Evolutionary conservation across 78 protist genomes (phyloP), one percentile per base, ranked within the genome.

Genomic region (Corallochytrium limacisporum): DNA sequence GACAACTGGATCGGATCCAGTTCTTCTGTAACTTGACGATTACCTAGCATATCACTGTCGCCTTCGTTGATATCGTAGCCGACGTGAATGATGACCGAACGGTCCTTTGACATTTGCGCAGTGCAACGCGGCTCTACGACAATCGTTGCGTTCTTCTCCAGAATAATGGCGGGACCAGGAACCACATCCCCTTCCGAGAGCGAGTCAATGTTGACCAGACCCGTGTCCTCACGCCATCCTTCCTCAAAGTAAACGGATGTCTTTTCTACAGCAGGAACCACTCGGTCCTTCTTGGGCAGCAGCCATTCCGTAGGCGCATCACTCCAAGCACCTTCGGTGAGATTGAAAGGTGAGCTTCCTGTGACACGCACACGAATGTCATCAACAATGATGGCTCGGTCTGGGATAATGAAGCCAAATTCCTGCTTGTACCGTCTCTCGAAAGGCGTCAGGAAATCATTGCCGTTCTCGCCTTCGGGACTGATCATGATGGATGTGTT

Each of bases 121-220:
- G n/a, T 16, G 24, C 88, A 82, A 16, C 28, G 38, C 4, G 90
- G 88, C 51, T 83, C 91, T 9, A 91, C 81, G 6, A 91, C 77
- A 16, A 81, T 47, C 8, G 97, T 91, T 39, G 89, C 49, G 38
- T 65, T 82, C 16, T 65, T 43, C 12, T 78, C 90, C 3, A 81
- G 44, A 26, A 91, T 69, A 1, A 91, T 37, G 13, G 92, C 84
- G 0, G 97, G 97, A 8, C 94, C 97, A 0, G 3, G 28, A 3
- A 91, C 51, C 1, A 1, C 0, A 28, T 61, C 59, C 6, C 78
- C 76, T 8, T 84, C 74, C 15, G 18, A 10, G 35, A 87, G 29
- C 15, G 55, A 28, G 1, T 1, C 26, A 13, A 70, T 36, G 18
- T 16, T 0, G 77, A 75, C 73, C 31, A 84, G 54, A 24, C 82